phyloP scores from a whole-genome alignment of 1,284 basidiomycete genomes.

The Cryptococcus depauperatus region DNA sequence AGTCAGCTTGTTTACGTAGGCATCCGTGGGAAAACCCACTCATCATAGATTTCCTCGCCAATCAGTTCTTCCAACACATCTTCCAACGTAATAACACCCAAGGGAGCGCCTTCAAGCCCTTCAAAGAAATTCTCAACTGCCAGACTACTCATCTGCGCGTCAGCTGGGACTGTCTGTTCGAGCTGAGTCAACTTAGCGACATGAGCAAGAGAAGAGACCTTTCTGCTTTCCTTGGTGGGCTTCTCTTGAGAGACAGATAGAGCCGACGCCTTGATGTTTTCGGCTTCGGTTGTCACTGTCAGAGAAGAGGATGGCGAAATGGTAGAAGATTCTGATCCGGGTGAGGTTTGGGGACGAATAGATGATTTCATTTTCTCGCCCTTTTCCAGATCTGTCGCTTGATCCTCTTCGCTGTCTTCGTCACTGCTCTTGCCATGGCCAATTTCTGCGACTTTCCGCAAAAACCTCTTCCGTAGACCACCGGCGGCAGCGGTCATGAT shows the following conservation, averaged over 20 bases:
- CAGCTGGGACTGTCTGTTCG: constrained; percentile 75
- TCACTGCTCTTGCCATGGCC: constrained; percentile 5
- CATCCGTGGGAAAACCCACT: constrained; percentile 45
- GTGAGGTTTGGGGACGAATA: constrained; percentile 8
- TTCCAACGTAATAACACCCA: constrained; percentile 88
- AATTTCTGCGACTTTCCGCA: constrained; percentile 33
- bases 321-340: constrained; percentile 8
- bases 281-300: constrained; percentile 11
- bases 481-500: constrained; percentile 47
- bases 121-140: constrained; percentile 68
- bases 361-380: constrained; percentile 1
- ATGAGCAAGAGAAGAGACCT: constrained; percentile 47
- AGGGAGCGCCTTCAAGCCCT: constrained; percentile 60
- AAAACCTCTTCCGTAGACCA: constrained; percentile 44
- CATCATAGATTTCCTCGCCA: constrained; percentile 82
- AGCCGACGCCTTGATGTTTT: constrained; percentile 18
- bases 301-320: constrained; percentile 16
- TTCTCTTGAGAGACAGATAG: constrained; percentile 23
- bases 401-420: constrained; percentile 51
- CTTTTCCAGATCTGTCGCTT: constrained; percentile 50
- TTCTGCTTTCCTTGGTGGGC: constrained; percentile 24
- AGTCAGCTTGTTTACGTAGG: background rate
- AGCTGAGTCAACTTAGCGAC: constrained; percentile 46
- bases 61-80: constrained; percentile 87
- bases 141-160: constrained; percentile 64